Evolutionary conservation across 1,139 yeast species (phyloP).

Genomic region (Candida pseudoviswanathii): DNA sequence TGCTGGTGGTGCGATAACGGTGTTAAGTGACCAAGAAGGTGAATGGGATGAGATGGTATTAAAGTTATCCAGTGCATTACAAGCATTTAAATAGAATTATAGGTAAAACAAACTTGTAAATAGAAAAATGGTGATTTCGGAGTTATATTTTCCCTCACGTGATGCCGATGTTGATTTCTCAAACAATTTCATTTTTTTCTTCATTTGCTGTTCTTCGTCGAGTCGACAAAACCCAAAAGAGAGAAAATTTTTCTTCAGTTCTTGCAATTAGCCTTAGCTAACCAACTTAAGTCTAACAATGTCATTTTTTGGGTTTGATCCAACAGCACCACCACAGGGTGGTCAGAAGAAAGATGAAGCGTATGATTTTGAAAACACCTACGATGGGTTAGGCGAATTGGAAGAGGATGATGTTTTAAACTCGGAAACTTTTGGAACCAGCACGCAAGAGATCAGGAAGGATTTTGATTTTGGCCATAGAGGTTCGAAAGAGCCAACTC

Average conservation of each 20-base stretch:
- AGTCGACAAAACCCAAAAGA: not conserved
- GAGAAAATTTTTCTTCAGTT: slow-evolving; percentile 1
- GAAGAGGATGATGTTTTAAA: slow-evolving; percentile 84
- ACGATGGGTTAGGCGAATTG: slow-evolving; percentile 74
- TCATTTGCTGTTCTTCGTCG: slow-evolving; percentile 6
- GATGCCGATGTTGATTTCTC: too few relatives aligned
- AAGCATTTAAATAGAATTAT: slow-evolving; percentile 45
- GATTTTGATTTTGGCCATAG: slow-evolving; percentile 73
- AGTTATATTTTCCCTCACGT: not conserved
- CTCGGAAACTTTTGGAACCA: slow-evolving; percentile 81
- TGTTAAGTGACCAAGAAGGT: slow-evolving; percentile 72
- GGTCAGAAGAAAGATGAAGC: slow-evolving; percentile 26
- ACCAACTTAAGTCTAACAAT: slow-evolving; percentile 21
- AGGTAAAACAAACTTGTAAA: not conserved
- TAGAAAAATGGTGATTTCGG: not conserved
- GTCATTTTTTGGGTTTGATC: slow-evolving; percentile 64
- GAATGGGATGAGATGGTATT: slow-evolving; percentile 94
- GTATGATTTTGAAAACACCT: slow-evolving; percentile 82
- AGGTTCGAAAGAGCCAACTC: slow-evolving; percentile 21
- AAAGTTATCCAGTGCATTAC: slow-evolving; percentile 78
- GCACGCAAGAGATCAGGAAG: slow-evolving; percentile 55
- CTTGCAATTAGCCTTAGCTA: too few relatives aligned
- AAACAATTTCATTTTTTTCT: too few relatives aligned
- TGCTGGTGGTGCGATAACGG: slow-evolving; percentile 98
- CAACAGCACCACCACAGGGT: slow-evolving; percentile 40